phyloP scores from a whole-genome alignment of 108 stramenopile genomes.

The Poteriospumella lacustris region DNA sequence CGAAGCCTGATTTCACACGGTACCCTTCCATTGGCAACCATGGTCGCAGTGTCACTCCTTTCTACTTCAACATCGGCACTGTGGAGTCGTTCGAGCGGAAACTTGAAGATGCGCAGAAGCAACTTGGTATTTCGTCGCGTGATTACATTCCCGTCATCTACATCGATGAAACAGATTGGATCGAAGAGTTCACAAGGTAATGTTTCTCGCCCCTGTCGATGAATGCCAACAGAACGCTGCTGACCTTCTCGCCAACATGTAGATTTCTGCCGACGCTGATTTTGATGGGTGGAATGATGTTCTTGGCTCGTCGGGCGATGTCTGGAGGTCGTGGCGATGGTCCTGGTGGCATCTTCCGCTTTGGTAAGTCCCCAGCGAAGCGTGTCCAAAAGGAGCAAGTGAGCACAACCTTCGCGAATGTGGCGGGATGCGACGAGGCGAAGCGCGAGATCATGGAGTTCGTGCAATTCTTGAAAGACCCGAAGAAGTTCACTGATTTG shows the following conservation, averaged over 20 bases:
- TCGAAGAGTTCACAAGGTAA: conserved; percentile 61
- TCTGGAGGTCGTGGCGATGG: conserved; percentile 58
- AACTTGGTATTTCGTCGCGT: conserved; percentile 67
- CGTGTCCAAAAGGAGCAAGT: conserved; percentile 56
- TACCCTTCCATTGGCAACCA: background rate
- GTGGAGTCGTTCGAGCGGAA: conserved; percentile 95
- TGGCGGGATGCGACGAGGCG: conserved; percentile 97
- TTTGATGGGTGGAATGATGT: conserved; percentile 68
- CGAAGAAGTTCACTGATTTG: conserved; percentile 75
- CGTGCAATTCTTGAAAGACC: conserved; percentile 88
- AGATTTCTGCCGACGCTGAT: conserved; percentile 51
- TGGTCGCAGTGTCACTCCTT: conserved; percentile 39
- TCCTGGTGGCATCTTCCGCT: conserved; percentile 61
- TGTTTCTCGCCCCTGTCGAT: background rate
- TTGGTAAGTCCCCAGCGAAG: conserved; percentile 36
- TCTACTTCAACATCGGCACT: conserved; percentile 90
- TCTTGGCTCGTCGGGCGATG: conserved; percentile 73
- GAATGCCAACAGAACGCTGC: conserved; percentile 51
- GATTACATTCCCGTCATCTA: conserved; percentile 91
- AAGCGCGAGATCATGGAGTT: conserved; percentile 98
- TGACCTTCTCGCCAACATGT: background rate
- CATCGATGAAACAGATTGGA: conserved; percentile 77
- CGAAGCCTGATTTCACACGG: background rate
- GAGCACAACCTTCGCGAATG: conserved; percentile 60
- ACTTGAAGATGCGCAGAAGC: conserved; percentile 77